phyloP scores from a whole-genome alignment of 1,284 basidiomycete species.

The Xanthoconium separans region DNA sequence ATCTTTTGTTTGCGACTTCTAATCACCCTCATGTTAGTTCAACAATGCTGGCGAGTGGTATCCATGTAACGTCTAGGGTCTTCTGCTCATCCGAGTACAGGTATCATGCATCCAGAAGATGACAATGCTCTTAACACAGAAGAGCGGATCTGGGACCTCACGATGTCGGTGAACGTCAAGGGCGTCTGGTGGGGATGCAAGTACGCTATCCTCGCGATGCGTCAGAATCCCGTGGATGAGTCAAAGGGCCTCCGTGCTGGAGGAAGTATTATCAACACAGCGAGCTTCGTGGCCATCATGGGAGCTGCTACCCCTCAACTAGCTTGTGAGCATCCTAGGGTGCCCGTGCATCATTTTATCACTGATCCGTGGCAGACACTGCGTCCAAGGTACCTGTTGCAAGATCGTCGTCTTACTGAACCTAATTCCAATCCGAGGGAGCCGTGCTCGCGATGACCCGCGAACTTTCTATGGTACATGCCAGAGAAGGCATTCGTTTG shows the following conservation, averaged over 20 bases:
- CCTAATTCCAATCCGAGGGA: conserved; percentile 51
- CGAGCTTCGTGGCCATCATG: conserved; percentile 91
- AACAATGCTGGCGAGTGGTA: conserved; percentile 75
- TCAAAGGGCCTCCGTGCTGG: conserved; percentile 78
- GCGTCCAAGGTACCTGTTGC: conserved; percentile 66
- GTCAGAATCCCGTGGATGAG: conserved; percentile 82
- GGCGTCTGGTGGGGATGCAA: conserved; percentile 99
- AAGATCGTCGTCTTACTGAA: background rate
- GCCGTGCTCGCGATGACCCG: conserved; percentile 98
- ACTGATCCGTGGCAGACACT: conserved; percentile 55
- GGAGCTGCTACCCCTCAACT: conserved; percentile 96
- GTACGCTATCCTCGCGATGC: conserved; percentile 95
- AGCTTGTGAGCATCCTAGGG: conserved; percentile 64
- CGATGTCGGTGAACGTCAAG: conserved; percentile 94
- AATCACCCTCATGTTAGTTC: conserved; percentile 50
- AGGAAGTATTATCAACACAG: conserved; percentile 96
- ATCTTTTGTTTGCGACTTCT: background rate
- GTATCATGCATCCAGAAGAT: conserved; percentile 94
- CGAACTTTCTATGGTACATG: conserved; percentile 96
- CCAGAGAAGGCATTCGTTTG: conserved; percentile 91
- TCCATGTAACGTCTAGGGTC: background rate
- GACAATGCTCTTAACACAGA: conserved; percentile 95
- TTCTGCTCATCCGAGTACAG: conserved; percentile 34
- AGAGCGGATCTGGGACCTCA: conserved; percentile 94
- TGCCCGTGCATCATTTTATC: background rate